A percentile compares a stretch with the other conserved stretches of the same genome.
Conservation (phyloP, 176 grass and related monocot species). For the Aegilops speltoides region DNA sequence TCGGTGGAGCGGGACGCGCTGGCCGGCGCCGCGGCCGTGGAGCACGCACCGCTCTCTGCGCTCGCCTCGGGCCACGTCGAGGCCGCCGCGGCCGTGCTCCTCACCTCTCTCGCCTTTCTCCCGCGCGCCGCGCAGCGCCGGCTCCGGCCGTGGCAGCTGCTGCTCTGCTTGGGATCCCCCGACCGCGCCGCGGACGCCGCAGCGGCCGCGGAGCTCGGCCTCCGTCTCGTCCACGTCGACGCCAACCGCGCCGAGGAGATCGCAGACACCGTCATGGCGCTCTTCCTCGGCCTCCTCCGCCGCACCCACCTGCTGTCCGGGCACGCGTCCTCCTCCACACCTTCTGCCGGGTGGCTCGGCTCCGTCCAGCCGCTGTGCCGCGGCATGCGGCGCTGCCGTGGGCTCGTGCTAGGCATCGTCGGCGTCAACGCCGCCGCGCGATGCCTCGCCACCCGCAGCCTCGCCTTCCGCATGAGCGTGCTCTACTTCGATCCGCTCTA, state of each 20-base stretch:
- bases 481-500: conserved; percentile 90
- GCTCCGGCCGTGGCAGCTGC: conserved; percentile 84
- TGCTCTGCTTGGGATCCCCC: conserved; percentile 76
- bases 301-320: conserved; percentile 78
- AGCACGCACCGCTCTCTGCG: conserved; percentile 67
- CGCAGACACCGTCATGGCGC: conserved; percentile 92
- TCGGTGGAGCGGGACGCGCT: conserved; percentile 69
- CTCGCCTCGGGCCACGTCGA: conserved; percentile 63
- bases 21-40: conserved; percentile 57
- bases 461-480: conserved; percentile 89
- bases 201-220: conserved; percentile 79
- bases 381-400: conserved; percentile 82
- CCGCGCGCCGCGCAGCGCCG: conserved; percentile 86
- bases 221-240: conserved; percentile 79
- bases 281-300: conserved; percentile 83
- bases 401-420: conserved; percentile 81
- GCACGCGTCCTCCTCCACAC: conserved; percentile 54
- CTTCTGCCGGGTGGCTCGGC: conserved; percentile 67
- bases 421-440: conserved; percentile 67
- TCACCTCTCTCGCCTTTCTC: conserved; percentile 79
- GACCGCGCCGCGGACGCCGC: conserved; percentile 71
- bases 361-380: conserved; percentile 79
- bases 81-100: conserved; percentile 61
- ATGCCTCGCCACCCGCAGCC: conserved; percentile 88
- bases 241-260: conserved; percentile 81